Base-by-base conservation (phyloP, 1,284 basidiomycete species). In the Wallemia mellicola region DNA sequence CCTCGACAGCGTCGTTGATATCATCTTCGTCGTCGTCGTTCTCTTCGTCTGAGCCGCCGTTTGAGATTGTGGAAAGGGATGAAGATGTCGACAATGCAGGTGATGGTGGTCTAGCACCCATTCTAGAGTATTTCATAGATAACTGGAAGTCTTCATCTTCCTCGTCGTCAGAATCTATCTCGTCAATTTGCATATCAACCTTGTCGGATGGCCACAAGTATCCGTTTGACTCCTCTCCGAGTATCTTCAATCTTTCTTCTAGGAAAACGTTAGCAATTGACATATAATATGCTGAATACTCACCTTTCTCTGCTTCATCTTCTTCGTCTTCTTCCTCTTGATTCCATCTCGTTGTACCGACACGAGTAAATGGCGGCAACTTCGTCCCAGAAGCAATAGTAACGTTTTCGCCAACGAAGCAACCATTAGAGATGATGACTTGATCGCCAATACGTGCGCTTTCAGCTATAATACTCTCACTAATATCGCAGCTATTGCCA, bases 401-500 rank as follows among this genome's bases (percentile, higher is more conserved):
- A 28, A 84, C 88, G 5, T 78, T 78, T 54, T 79, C 73, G 9
- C 86, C 89, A 27, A 95, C 63, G 59, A 75, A 67, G 24, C 67
- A 69, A 17, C 73, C 72, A 56, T 62, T 64, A 2, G 68, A 69
- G 25, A 73, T 64, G n/a, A 63, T 71, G 61, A 88, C 69, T 24
- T 66, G 66, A 62, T 70, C 67, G 1, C 64, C 68, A 25, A 74
- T 65, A 5, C 65, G 61, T 0, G 71, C 73, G 17, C 66, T 66
- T 55, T 69, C 67, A 1, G 73, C 73, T n/a, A 75, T 61, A 28
- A 74, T 85, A 63, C 84, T 83, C 64, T 79, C 74, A 63, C 81
- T 77, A 57, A 96, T 73, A 30, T 76, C 71, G 66, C 82, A 86
- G 58, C 79, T 76, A 38, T 79, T 74, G n/a, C 85, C 89, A 61